Evolutionary conservation across 352 stramenopile genomes (phyloP), one percentile per base, ranked within the genome.

Genomic region (Globisporangium sylvaticum): DNA sequence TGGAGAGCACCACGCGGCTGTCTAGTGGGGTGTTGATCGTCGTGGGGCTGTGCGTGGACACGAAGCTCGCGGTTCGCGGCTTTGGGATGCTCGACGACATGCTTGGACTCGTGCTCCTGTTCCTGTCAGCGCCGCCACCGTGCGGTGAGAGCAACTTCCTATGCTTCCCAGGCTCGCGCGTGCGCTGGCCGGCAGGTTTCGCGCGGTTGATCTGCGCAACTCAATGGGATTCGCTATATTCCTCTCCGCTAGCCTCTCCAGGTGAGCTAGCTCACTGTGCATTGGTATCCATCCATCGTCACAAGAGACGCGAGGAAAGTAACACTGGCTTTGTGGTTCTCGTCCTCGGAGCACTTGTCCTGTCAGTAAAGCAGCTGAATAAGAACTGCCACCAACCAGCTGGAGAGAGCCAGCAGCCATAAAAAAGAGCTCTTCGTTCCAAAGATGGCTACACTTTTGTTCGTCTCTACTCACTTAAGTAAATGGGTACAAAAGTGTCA

Each of bases 1-100:
- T 71, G 31, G 80, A 89, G 39, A 91, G 74, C 63, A 87, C 73
- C 42, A 91, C 82, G 59, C 80, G 72, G 18, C 71, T 83, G 22
- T 81, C 79, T 12, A 91, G 22, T 0, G 82, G 79, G n/a, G 88
- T 73, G 50, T 76, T 81, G 69, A 83, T 80, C 50, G 58, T 71
- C 37, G 66, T 66, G 10, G 66, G 58, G 7, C 52, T 60, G 22
- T 63, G 58, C 52, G 29, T 18, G 14, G 59, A 39, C 1, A 42
- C 29, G 34, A 67, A 66, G 52, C 58, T 71, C 46, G 66, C 20
- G 3, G 52, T 66, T 14, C 66, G 46, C 39, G 52, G 59, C 25
- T 71, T 71, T 9, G 66, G 66, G 15, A 71, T 71, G 22, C 66
- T 71, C 7, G 66, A 64, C 50, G 59, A 20, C 59, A 71, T 71